Conservation (phyloP, 2,329 filamentous ascomycete genomes). For the Exophiala sp. region DNA sequence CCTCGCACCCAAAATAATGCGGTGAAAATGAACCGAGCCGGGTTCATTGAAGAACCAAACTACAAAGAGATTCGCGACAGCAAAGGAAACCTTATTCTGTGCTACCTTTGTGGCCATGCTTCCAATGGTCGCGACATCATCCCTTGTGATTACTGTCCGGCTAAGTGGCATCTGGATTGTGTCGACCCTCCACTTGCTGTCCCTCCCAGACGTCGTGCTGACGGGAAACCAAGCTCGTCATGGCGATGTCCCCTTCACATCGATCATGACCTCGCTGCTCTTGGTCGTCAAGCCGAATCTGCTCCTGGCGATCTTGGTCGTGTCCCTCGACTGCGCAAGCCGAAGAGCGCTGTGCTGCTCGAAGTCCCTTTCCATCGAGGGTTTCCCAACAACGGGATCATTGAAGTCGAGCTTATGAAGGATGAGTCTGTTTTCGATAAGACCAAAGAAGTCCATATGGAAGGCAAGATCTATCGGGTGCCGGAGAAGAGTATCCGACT, state of each 20-base stretch:
- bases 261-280: constrained; percentile 65
- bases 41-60: constrained; percentile 46
- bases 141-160: constrained; percentile 76
- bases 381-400: constrained; percentile 65
- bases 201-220: constrained; percentile 58
- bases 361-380: constrained; percentile 57
- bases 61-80: constrained; percentile 65
- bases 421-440: constrained; percentile 43
- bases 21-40: constrained; percentile 38
- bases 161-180: constrained; percentile 91
- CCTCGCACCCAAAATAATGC: constrained; percentile 30
- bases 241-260: constrained; percentile 90
- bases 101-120: constrained; percentile 66
- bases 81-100: constrained; percentile 73
- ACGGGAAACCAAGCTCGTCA: constrained; percentile 58
- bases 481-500: constrained; percentile 63
- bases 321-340: constrained; percentile 47
- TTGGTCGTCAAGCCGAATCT: constrained; percentile 47
- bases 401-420: constrained; percentile 65
- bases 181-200: constrained; percentile 77
- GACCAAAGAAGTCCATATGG: constrained; percentile 57
- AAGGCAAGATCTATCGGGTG: constrained; percentile 64
- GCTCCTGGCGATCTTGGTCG: constrained; percentile 30
- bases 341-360: constrained; percentile 47
- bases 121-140: constrained; percentile 70